Evolutionary conservation across 129 eudicot genomes (phyloP).

Genomic region (Tagetes patula): DNA sequence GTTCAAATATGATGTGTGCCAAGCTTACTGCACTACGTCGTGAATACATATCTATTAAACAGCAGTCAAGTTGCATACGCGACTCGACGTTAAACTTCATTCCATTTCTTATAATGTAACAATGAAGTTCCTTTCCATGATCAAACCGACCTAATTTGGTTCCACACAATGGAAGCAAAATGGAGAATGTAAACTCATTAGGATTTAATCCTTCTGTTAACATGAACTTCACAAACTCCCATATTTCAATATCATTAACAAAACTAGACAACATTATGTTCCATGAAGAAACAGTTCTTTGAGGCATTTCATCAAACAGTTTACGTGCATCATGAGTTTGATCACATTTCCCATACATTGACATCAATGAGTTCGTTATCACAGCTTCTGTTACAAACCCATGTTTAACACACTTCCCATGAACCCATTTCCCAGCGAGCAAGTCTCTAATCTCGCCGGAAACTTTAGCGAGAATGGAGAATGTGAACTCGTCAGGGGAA

Average conservation of each 20-base stretch:
- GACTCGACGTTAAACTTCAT: slow-evolving; percentile 28
- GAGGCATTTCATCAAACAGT: slow-evolving; percentile 78
- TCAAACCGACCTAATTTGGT: slow-evolving; percentile 19
- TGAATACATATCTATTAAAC: slow-evolving; percentile 69
- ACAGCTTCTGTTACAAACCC: slow-evolving; percentile 45
- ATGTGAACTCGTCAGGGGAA: slow-evolving; percentile 45
- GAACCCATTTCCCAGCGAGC: slow-evolving; percentile 46
- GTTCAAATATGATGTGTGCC: slow-evolving; percentile 50
- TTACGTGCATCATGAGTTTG: slow-evolving; percentile 24
- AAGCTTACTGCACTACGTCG: slow-evolving; percentile 28
- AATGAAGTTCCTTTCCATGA: slow-evolving; percentile 65
- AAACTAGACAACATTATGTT: slow-evolving; percentile 50
- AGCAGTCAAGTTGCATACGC: slow-evolving; percentile 48
- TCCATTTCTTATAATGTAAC: slow-evolving; percentile 45
- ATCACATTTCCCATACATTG: slow-evolving; percentile 55
- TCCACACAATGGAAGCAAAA: slow-evolving; percentile 50
- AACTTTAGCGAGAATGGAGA: slow-evolving; percentile 48
- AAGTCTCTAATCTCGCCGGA: slow-evolving; percentile 39
- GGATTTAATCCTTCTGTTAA: slow-evolving; percentile 44
- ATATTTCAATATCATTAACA: slow-evolving; percentile 14
- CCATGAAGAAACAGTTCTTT: slow-evolving; percentile 64
- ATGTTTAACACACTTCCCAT: slow-evolving; percentile 42
- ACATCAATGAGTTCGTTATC: slow-evolving; percentile 54
- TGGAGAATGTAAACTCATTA: slow-evolving; percentile 57
- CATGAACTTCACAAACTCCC: slow-evolving; percentile 47